phyloP scores from a whole-genome alignment of 169 alveolate species.

The Eimeria tenella region DNA sequence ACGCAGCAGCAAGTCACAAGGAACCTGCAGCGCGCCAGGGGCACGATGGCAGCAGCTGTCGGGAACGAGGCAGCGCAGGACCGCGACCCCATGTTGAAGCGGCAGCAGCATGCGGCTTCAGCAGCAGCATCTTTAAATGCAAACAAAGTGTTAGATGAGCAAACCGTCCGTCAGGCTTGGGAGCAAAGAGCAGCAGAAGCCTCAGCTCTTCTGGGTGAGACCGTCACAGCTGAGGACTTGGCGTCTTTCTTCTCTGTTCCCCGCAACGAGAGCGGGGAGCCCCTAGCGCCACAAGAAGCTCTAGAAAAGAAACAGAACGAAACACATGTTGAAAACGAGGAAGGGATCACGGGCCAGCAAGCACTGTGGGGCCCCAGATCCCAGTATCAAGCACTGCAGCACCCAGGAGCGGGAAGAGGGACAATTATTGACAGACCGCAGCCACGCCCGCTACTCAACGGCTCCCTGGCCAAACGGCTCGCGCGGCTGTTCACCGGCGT shows the following conservation, averaged over 20 bases:
- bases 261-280: neutral
- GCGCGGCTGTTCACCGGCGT: slow-evolving; percentile 49
- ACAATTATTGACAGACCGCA: neutral
- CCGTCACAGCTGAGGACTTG: slow-evolving; percentile 9
- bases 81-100: neutral
- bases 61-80: neutral
- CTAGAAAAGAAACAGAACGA: neutral
- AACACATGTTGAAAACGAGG: neutral
- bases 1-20: slow-evolving; percentile 5
- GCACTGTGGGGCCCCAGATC: slow-evolving; percentile 9
- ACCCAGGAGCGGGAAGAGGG: neutral
- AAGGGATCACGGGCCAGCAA: slow-evolving; percentile 17
- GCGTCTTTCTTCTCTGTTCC: slow-evolving; percentile 4
- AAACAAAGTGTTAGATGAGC: neutral
- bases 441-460: slow-evolving; percentile 26
- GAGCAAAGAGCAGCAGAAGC: slow-evolving; percentile 50
- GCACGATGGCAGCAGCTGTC: neutral
- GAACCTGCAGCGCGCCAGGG: neutral
- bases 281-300: neutral
- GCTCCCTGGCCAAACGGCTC: slow-evolving; percentile 14
- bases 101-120: neutral
- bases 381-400: neutral
- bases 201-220: slow-evolving; percentile 1
- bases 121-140: neutral
- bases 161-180: slow-evolving; percentile 13